Evolutionary conservation across 2,329 filamentous ascomycete genomes (phyloP), one percentile per base, ranked within the genome.

Genomic region (Pestalotiopsis sp.): DNA sequence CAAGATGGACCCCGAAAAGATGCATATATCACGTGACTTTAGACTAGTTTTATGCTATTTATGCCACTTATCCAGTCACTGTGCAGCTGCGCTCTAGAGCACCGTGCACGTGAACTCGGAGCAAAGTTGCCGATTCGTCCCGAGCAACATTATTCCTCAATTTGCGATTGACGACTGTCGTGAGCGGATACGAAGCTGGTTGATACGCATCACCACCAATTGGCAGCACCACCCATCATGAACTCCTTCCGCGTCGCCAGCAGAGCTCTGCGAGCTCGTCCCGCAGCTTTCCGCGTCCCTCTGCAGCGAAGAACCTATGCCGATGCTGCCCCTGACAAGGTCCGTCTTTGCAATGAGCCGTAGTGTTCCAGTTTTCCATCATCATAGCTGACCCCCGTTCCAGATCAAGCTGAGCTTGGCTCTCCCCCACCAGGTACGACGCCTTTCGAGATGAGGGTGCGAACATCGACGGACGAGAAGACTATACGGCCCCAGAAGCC

Each of bases 361-460:
- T 14, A 63, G 38, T 68, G 40, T 69, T 48, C 55, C 44, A n/a
- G 64, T 67, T 70, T 70, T 71, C 65, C 73, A 72, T 35, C 30
- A 35, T 35, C 70, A 71, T 68, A 71, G 70, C 78, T 80, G 74
- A 80, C 74, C 58, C 69, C 65, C 70, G 38, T 56, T 69, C 71
- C 75, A 91, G 89, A 97, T 99, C 89, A 97, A 97, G 91, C 91
- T 99, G 86, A 97, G 94, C 88, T 88, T 99, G 86, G 90, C 93
- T 81, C 92, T 99, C 77, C 96, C 96, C 85, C 95, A 98, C 86
- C 93, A 98, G 94, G 96, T 98, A 94, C 84, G 92, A 79, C 64
- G 22, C 58, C 61, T 35, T 35, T 20, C 26, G 73, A 72, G 64
- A 24, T 61, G 44, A 20, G 6, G 48, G 62, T 48, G 66, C 26